Conservation (phyloP, 225 moss, liverwort and hornwort species). For the Marchantia paleacea region DNA sequence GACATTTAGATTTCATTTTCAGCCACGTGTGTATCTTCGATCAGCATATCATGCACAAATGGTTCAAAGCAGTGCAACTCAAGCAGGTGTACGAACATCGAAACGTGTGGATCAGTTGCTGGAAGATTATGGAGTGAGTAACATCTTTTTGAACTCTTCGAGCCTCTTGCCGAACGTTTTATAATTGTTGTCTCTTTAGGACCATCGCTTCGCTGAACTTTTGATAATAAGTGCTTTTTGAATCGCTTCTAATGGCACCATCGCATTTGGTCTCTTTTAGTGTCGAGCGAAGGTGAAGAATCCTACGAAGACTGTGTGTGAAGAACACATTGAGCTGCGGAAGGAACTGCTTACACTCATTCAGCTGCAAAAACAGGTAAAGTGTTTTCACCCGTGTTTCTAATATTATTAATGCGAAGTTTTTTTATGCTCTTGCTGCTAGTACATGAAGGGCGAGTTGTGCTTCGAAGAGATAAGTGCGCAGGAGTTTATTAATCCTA, state of each 20-base stretch:
- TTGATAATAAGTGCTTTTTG: background rate
- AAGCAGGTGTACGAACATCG: constrained; percentile 83
- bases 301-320: constrained; percentile 70
- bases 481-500: background rate
- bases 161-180: background rate
- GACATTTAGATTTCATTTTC: constrained; percentile 10
- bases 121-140: constrained; percentile 79
- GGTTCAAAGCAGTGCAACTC: constrained; percentile 67
- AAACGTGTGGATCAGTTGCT: constrained; percentile 95
- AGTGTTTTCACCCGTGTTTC: background rate
- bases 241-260: background rate
- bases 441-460: background rate
- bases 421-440: background rate
- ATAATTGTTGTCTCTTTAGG: background rate
- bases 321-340: constrained; percentile 89
- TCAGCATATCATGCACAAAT: constrained; percentile 66
- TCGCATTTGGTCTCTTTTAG: constrained; percentile 32
- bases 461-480: background rate
- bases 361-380: constrained; percentile 90
- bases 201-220: background rate
- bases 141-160: background rate
- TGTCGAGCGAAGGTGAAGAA: constrained; percentile 85
- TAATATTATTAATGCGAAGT: background rate
- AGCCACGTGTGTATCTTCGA: constrained; percentile 88
- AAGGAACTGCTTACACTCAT: constrained; percentile 70